These are phyloP conservation scores for Clavariopsis aquatica DNA, from an alignment of 495 filamentous ascomycete genomes.

Conservation along the genomic window DNA sequence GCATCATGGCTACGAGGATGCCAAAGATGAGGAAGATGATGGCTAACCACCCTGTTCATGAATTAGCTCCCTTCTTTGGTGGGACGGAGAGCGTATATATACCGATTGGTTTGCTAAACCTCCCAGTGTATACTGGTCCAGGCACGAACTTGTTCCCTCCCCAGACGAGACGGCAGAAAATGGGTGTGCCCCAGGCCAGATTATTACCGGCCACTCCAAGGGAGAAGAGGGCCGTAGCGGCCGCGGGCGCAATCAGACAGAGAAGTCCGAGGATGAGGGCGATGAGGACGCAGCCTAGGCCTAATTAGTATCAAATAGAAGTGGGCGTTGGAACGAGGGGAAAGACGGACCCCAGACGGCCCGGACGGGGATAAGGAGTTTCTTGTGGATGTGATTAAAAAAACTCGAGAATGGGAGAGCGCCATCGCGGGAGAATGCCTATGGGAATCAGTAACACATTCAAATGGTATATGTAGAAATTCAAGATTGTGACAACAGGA, in stretches of 20 bases:
- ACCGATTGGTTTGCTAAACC: constrained; percentile 52
- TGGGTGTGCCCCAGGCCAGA: constrained; percentile 64
- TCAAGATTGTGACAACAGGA: too few relatives aligned
- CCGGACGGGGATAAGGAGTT: constrained; percentile 62
- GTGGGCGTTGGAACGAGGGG: background rate
- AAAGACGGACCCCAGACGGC: constrained; percentile 54
- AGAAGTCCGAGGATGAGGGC: constrained; percentile 60
- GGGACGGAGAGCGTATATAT: background rate
- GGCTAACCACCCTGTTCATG: constrained; percentile 49
- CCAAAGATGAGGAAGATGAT: constrained; percentile 60
- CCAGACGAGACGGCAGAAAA: constrained; percentile 64
- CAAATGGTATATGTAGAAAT: too few relatives aligned
- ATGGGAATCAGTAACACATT: too few relatives aligned
- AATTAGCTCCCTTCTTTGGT: background rate
- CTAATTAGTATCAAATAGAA: background rate
- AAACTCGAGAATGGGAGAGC: constrained; percentile 63
- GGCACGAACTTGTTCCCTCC: constrained; percentile 62
- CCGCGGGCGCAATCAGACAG: constrained; percentile 59
- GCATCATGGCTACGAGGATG: constrained; percentile 61
- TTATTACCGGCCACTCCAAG: constrained; percentile 64
- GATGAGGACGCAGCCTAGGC: constrained; percentile 50
- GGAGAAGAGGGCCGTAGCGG: constrained; percentile 62
- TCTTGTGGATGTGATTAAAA: constrained; percentile 59
- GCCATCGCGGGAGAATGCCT: constrained; percentile 60
- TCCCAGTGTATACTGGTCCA: constrained; percentile 62